phyloP scores from a whole-genome alignment of 768 basidiomycete species.

The Mycena olivaceomarginata region DNA sequence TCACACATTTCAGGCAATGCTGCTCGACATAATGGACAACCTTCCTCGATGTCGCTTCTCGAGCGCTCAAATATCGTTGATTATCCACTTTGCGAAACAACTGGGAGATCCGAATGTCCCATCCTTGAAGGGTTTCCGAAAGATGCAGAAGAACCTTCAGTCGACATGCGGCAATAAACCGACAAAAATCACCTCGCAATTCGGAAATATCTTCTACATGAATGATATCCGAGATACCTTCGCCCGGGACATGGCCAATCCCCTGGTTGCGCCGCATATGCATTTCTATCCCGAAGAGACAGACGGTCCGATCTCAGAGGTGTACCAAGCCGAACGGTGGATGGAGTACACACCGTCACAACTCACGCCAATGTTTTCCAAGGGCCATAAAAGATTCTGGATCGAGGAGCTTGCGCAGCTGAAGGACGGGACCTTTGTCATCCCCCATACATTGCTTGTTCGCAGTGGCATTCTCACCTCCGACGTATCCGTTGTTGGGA shows the following conservation, averaged over 20 bases:
- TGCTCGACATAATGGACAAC: too few relatives aligned
- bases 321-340: conserved; percentile 41
- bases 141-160: neutral
- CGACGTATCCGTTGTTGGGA: neutral
- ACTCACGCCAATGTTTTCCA: conserved; percentile 39
- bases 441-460: neutral
- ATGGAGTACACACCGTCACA: neutral
- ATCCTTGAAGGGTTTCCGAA: neutral
- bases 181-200: neutral
- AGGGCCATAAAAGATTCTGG: conserved; percentile 39
- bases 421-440: conserved; percentile 23
- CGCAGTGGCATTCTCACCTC: conserved; percentile 30
- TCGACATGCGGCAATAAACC: neutral
- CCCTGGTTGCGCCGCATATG: too few relatives aligned
- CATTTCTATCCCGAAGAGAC: neutral
- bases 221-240: neutral
- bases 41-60: too few relatives aligned
- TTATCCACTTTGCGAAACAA: neutral
- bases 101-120: neutral
- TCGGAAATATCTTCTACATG: neutral
- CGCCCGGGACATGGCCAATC: too few relatives aligned
- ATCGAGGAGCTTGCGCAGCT: conserved; percentile 37
- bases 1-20: too few relatives aligned
- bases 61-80: too few relatives aligned
- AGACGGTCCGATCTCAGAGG: conserved; percentile 32